phyloP scores from a whole-genome alignment of 2,329 filamentous ascomycete species.

The Lachnellula occidentalis region DNA sequence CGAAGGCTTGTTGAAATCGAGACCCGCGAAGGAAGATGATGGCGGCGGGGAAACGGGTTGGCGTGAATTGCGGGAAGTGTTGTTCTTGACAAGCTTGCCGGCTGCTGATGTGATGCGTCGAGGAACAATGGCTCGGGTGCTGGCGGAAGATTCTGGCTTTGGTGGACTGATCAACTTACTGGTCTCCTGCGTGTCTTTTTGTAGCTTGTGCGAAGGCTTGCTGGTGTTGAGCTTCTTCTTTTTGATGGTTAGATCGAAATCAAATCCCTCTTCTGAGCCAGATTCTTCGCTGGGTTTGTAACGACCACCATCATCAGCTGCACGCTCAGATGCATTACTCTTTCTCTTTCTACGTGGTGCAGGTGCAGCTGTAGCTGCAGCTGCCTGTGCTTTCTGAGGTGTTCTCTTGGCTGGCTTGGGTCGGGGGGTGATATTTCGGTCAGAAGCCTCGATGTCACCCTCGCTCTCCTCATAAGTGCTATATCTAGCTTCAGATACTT shows the following conservation, averaged over 20 bases:
- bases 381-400: conserved; percentile 7
- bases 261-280: conserved; percentile 16
- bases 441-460: not conserved
- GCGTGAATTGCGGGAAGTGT: conserved; percentile 3
- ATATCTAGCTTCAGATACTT: not conserved
- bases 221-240: conserved; percentile 10
- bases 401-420: conserved; percentile 1
- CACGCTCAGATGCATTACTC: conserved; percentile 12
- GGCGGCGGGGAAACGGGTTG: conserved; percentile 17
- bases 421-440: conserved; percentile 6
- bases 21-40: conserved; percentile 11
- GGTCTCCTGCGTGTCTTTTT: conserved; percentile 11
- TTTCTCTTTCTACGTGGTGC: conserved; percentile 15
- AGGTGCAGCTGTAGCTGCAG: not conserved
- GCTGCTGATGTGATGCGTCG: not conserved
- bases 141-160: not conserved
- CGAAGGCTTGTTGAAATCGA: conserved; percentile 16
- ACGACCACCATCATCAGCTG: conserved; percentile 17
- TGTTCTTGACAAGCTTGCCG: conserved; percentile 2
- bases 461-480: not conserved
- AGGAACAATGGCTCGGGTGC: not conserved
- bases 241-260: conserved; percentile 9
- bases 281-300: conserved; percentile 16
- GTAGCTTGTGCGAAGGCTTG: conserved; percentile 13
- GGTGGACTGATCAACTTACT: not conserved